phyloP scores from a whole-genome alignment of 164 flowering plant species.

The Sextonia rubra region DNA sequence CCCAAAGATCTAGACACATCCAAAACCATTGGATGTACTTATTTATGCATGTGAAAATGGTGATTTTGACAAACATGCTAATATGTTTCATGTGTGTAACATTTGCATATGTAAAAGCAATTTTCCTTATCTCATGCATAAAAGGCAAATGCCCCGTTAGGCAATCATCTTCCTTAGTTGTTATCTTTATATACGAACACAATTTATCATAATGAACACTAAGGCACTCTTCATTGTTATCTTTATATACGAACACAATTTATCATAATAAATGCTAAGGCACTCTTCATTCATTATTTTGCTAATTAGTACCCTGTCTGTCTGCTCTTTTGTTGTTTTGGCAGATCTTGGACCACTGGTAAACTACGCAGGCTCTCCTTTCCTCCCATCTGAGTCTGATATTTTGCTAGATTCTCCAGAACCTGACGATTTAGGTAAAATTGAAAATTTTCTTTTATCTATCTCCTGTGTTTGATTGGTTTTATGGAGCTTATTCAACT shows the following conservation, averaged over 20 bases:
- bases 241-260: neutral
- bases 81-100: no score
- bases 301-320: neutral
- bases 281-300: neutral
- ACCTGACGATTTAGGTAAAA: slow-evolving; percentile 70
- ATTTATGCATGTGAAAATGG: no score
- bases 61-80: no score
- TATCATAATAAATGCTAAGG: neutral
- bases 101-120: no score
- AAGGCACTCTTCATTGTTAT: neutral
- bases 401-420: slow-evolving; percentile 87
- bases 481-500: no score
- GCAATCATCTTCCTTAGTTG: no score
- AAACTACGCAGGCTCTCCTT: slow-evolving; percentile 88
- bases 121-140: no score
- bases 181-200: no score
- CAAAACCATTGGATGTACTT: no score
- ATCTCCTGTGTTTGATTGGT: neutral
- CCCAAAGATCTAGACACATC: no score
- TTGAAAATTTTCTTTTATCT: neutral
- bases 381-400: slow-evolving; percentile 86
- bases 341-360: slow-evolving; percentile 88
- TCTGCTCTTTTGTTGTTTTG: neutral
- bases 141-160: no score
- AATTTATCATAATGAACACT: neutral